A percentile compares a stretch with the other conserved stretches of the same genome.
Evolutionary conservation across 2,329 filamentous ascomycete genomes (phyloP).

Genomic region (Parastagonospora avenae): DNA sequence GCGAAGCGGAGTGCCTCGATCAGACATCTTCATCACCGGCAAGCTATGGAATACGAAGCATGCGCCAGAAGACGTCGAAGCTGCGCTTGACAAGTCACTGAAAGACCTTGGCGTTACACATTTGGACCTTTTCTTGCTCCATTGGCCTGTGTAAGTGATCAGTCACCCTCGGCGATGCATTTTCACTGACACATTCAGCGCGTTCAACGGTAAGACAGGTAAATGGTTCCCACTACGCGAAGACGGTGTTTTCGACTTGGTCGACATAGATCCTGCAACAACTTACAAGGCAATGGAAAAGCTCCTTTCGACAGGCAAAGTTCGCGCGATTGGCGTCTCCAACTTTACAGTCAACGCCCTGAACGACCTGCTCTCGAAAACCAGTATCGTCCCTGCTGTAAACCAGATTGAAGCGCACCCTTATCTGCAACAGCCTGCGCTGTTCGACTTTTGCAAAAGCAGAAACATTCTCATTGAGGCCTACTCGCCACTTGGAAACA

Average conservation of each 20-base stretch:
- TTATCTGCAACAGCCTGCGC: conserved; percentile 33
- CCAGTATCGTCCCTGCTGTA: conserved; percentile 67
- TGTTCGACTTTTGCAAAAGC: conserved; percentile 70
- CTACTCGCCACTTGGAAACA: conserved; percentile 73
- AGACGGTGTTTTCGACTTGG: conserved; percentile 69
- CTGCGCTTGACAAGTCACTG: conserved; percentile 63
- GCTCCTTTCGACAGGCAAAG: conserved; percentile 69
- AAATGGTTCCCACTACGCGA: conserved; percentile 34
- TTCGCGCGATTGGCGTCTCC: conserved; percentile 78
- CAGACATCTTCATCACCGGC: conserved; percentile 74
- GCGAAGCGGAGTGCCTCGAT: conserved; percentile 64
- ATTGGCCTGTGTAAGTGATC: conserved; percentile 57
- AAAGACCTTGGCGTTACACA: conserved; percentile 67
- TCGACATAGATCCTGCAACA: conserved; percentile 79
- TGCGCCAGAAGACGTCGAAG: conserved; percentile 62
- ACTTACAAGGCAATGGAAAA: conserved; percentile 75
- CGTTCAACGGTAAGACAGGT: conserved; percentile 36
- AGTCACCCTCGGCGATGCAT: no score
- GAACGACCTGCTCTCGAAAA: conserved; percentile 69
- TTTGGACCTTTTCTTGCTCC: conserved; percentile 70
- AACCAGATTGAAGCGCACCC: conserved; percentile 82
- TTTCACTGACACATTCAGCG: conserved; percentile 3
- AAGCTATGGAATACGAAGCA: conserved; percentile 83
- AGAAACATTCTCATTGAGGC: conserved; percentile 75
- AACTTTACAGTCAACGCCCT: conserved; percentile 81